Conservation (phyloP, 805 yeast species). For the Cyberlindnera veronae region DNA sequence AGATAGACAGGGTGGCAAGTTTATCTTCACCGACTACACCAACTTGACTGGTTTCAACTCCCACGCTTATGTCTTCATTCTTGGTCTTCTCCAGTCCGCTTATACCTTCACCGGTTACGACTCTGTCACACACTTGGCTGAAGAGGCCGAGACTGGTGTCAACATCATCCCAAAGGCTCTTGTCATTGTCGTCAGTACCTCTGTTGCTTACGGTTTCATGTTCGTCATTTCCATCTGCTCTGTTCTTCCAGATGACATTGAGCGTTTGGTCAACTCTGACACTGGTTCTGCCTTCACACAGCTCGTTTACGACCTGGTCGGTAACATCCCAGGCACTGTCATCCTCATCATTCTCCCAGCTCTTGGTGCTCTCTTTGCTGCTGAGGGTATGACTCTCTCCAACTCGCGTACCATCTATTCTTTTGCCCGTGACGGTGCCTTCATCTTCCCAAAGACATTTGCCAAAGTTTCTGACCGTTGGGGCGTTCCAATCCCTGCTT, state of each 20-base stretch:
- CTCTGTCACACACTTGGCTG: constrained; percentile 34
- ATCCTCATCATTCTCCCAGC: constrained; percentile 25
- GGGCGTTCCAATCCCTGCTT: constrained; percentile 30
- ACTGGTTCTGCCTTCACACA: constrained; percentile 29
- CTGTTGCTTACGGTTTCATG: constrained; percentile 31
- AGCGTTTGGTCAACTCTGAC: constrained; percentile 16
- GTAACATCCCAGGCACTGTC: constrained; percentile 29
- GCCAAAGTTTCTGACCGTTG: constrained; percentile 25
- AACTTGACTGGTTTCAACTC: constrained; percentile 25
- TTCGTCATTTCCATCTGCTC: constrained; percentile 31
- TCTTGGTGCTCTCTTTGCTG: constrained; percentile 24
- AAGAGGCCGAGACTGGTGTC: constrained; percentile 28
- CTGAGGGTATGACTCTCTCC: constrained; percentile 30
- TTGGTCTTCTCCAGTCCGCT: constrained; percentile 27
- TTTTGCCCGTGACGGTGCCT: constrained; percentile 34
- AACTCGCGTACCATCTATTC: constrained; percentile 33
- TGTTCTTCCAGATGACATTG: constrained; percentile 24
- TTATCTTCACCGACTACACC: constrained; percentile 25
- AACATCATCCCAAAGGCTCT: constrained; percentile 34
- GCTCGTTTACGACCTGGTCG: constrained; percentile 24
- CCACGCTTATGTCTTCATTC: constrained; percentile 27
- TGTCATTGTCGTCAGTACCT: constrained; percentile 28
- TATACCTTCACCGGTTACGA: constrained; percentile 33
- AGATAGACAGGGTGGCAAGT: constrained; percentile 24
- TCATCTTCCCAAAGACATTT: constrained; percentile 31